Evolutionary conservation across 1,284 basidiomycete genomes (phyloP).

Genomic region (Coniophora puteana): DNA sequence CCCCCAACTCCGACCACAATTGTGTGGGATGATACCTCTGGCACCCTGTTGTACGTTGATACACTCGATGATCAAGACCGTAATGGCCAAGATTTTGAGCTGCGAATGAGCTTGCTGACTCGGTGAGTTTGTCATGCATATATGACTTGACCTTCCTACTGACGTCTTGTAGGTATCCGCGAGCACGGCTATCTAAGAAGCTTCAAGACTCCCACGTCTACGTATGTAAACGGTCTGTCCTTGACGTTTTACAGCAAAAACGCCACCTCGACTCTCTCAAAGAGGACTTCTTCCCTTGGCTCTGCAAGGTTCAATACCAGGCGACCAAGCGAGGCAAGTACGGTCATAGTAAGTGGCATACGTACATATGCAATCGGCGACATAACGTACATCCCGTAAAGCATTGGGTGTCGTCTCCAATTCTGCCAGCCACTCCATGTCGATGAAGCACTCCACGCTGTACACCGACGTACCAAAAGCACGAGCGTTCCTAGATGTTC

Average conservation of each 20-base stretch:
- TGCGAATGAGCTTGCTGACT: constrained; percentile 71
- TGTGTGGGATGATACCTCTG: constrained; percentile 60
- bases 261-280: constrained; percentile 72
- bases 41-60: constrained; percentile 71
- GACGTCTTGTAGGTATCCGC: constrained; percentile 64
- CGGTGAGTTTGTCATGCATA: constrained; percentile 35
- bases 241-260: constrained; percentile 72
- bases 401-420: too few relatives aligned
- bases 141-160: constrained; percentile 8
- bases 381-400: too few relatives aligned
- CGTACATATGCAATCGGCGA: too few relatives aligned
- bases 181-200: constrained; percentile 63
- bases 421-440: constrained; percentile 23
- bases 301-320: constrained; percentile 82
- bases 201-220: constrained; percentile 90
- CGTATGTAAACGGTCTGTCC: constrained; percentile 71
- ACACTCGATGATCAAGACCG: constrained; percentile 63
- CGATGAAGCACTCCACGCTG: constrained; percentile 59
- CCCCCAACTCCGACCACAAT: constrained; percentile 44
- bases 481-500: constrained; percentile 1
- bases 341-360: constrained; percentile 44
- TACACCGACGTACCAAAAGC: constrained; percentile 21
- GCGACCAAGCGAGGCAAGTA: constrained; percentile 57
- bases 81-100: constrained; percentile 65
- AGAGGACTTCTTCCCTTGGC: constrained; percentile 88